Percentiles rank a stretch among this genome's conserved stretches.
These are phyloP conservation scores for Pseudogymnoascus sp. DNA, from an alignment of 2,329 filamentous ascomycete species.

Conservation along the genomic window DNA sequence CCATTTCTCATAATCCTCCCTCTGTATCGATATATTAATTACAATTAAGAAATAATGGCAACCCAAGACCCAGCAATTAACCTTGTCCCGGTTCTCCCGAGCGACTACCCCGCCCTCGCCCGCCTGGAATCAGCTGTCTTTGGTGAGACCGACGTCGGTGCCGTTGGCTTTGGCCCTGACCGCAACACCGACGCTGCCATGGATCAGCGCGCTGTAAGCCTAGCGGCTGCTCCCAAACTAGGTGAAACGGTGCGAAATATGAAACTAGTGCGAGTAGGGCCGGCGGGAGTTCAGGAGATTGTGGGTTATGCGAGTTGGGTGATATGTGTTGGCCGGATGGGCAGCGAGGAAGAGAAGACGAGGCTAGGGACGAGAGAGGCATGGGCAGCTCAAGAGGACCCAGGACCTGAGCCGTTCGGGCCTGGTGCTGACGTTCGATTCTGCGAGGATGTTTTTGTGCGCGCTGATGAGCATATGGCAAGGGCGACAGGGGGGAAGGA, in stretches of 20 bases:
- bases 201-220: neutral
- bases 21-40: neutral
- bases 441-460: conserved; percentile 21
- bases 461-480: conserved; percentile 20
- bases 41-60: neutral
- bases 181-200: conserved; percentile 15
- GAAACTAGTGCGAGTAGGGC: conserved; percentile 15
- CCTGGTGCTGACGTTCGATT: conserved; percentile 20
- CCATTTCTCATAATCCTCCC: neutral
- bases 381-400: neutral
- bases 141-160: conserved; percentile 13
- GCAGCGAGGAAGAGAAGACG: neutral
- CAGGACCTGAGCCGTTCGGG: conserved; percentile 13
- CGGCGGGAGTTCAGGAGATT: conserved; percentile 11
- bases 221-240: neutral
- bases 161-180: conserved; percentile 11
- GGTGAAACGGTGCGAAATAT: neutral
- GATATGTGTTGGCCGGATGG: conserved; percentile 8
- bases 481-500: conserved; percentile 13
- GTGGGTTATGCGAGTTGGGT: conserved; percentile 18
- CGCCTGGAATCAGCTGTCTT: conserved; percentile 14
- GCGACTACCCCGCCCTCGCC: conserved; percentile 14
- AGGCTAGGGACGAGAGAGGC: neutral
- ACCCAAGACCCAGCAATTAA: conserved; percentile 4
- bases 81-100: conserved; percentile 5